phyloP scores from a whole-genome alignment of 2,329 filamentous ascomycete genomes.

The Aureobasidium sp. region DNA sequence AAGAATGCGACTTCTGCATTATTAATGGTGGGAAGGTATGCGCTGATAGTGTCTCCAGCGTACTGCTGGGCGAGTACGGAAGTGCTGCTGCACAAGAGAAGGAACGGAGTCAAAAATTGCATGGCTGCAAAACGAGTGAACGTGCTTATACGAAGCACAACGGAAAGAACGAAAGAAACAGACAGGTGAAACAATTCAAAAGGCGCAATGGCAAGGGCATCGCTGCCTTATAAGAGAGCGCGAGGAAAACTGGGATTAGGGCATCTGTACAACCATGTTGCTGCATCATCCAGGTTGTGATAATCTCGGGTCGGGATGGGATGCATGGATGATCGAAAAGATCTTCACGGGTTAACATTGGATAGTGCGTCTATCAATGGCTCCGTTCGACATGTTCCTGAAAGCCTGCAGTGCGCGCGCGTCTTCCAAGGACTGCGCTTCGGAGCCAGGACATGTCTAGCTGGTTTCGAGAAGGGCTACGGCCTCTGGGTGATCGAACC shows the following conservation, averaged over 20 bases:
- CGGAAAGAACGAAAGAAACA: background rate
- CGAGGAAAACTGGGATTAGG: background rate
- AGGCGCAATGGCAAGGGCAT: background rate
- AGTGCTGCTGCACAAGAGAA: background rate
- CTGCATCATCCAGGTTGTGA: background rate
- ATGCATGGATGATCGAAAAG: constrained; percentile 3
- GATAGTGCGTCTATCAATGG: background rate
- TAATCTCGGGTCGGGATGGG: constrained; percentile 5
- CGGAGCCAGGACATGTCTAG: constrained; percentile 4
- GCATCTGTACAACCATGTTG: background rate
- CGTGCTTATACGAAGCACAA: constrained; percentile 3
- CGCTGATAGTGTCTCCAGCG: constrained; percentile 26
- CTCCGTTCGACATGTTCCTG: background rate
- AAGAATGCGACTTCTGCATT: constrained; percentile 30
- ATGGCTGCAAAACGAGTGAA: constrained; percentile 9
- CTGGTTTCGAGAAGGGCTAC: constrained; percentile 6
- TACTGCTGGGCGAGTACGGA: constrained; percentile 26
- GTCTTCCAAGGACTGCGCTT: background rate
- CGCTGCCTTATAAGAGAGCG: background rate
- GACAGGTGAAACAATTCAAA: background rate
- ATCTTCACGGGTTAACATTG: background rate
- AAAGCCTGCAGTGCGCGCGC: background rate
- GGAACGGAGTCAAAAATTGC: background rate
- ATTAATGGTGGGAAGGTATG: constrained; percentile 25
- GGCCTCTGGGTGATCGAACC: background rate